Conservation (phyloP, 176 grass and related monocot species). For the Aegilops longissima region DNA sequence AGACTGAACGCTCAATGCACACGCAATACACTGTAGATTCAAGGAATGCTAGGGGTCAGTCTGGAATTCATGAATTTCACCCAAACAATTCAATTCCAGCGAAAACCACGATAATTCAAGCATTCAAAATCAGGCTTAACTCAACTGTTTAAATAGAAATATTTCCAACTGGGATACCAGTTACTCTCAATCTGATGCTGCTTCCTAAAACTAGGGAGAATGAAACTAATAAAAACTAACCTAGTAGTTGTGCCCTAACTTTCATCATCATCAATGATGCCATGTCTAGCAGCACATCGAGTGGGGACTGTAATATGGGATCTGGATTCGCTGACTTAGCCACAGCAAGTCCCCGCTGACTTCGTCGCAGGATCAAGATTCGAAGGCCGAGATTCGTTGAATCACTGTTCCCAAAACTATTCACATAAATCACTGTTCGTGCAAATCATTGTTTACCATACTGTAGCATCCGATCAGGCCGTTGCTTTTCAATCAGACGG, state of each 20-base stretch:
- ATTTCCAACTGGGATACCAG: not conserved
- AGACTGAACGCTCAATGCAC: not conserved
- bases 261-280: constrained; percentile 31
- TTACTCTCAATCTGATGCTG: not conserved
- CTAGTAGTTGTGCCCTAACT: not conserved
- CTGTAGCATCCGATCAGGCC: no score
- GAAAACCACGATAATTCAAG: not conserved
- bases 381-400: no score
- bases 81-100: not conserved
- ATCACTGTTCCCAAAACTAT: no score
- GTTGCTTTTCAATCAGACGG: no score
- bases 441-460: no score
- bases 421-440: no score
- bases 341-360: no score
- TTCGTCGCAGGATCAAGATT: no score
- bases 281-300: constrained; percentile 26
- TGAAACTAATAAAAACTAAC: not conserved
- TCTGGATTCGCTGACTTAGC: no score
- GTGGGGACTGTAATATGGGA: not conserved
- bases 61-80: not conserved
- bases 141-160: no score
- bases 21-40: not conserved
- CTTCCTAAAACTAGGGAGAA: not conserved
- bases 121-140: not conserved
- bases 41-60: not conserved